phyloP scores from a whole-genome alignment of 441 rosid genomes.

The Arabidopsis lyrata region DNA sequence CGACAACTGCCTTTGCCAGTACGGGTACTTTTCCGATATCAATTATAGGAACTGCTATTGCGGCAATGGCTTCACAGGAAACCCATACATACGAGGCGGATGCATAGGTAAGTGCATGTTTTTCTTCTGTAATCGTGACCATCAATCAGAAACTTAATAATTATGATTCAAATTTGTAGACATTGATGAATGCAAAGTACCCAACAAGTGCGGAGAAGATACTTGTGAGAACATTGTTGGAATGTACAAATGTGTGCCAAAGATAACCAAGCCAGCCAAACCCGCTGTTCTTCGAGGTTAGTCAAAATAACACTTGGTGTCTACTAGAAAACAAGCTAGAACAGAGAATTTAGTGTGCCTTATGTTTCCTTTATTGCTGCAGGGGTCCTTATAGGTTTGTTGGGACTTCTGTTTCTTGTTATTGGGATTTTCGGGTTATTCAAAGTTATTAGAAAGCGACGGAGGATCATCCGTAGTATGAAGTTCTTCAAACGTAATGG shows the following conservation, averaged over 20 bases:
- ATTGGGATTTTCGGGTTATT: conserved; percentile 26
- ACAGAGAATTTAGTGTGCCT: neutral
- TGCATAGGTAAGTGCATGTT: conserved; percentile 45
- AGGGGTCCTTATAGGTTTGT: conserved; percentile 36
- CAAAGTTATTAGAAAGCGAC: neutral
- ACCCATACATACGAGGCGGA: conserved; percentile 47
- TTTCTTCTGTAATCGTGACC: neutral
- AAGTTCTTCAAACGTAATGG: conserved; percentile 51
- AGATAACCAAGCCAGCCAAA: neutral
- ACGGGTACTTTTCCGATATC: conserved; percentile 36
- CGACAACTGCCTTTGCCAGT: conserved; percentile 1
- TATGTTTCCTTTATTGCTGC: neutral
- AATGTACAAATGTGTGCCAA: neutral
- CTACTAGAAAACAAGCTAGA: neutral
- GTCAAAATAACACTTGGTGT: neutral
- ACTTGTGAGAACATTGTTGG: conserved; percentile 4
- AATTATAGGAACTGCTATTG: conserved; percentile 43
- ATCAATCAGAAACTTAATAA: neutral
- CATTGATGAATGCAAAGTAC: conserved; percentile 25
- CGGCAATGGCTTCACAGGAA: conserved; percentile 46
- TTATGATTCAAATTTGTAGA: conserved; percentile 9
- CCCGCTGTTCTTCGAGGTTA: conserved; percentile 27
- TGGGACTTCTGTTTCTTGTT: conserved; percentile 1
- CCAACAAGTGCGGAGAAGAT: neutral
- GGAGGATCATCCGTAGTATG: neutral